Percentiles rank a stretch among this genome's conserved stretches.
Conservation (phyloP, 257 asterid genomes). For the Salvia miltiorrhiza region DNA sequence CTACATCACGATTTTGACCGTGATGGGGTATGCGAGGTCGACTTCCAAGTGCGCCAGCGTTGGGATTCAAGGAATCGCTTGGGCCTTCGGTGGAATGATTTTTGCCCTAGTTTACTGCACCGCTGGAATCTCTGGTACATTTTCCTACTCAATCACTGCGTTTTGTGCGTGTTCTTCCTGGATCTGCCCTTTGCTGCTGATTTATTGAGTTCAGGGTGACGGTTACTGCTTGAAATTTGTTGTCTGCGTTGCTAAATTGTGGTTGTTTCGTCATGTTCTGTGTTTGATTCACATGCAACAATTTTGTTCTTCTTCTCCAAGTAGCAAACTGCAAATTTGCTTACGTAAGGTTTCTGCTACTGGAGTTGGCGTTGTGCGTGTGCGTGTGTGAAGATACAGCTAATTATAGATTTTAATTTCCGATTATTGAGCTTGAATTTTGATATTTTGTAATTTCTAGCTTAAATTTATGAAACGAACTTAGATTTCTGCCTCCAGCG, state of each 20-base stretch:
- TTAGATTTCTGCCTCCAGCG: background rate
- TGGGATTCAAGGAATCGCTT: constrained; percentile 80
- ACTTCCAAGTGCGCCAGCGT: constrained; percentile 54
- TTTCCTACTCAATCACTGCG: background rate
- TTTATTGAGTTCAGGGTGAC: background rate
- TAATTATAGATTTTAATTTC: background rate
- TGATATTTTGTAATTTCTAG: background rate
- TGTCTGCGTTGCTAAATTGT: background rate
- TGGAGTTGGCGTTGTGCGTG: background rate
- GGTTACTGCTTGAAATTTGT: constrained; percentile 3
- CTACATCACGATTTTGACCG: constrained; percentile 66
- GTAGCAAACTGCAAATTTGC: background rate
- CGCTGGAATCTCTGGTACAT: constrained; percentile 68
- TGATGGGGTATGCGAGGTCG: constrained; percentile 60
- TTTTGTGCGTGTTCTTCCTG: background rate
- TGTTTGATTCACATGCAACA: background rate
- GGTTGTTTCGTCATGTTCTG: background rate
- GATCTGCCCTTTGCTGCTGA: background rate
- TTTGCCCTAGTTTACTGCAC: constrained; percentile 86
- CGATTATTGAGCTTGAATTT: background rate
- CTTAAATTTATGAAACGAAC: background rate
- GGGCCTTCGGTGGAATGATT: constrained; percentile 93
- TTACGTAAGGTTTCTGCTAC: background rate
- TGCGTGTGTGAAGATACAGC: background rate
- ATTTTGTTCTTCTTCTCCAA: background rate